These are phyloP conservation scores for Torrubiellomyces zombiae DNA, from an alignment of 2,329 filamentous ascomycete species.

Conservation along the genomic window DNA sequence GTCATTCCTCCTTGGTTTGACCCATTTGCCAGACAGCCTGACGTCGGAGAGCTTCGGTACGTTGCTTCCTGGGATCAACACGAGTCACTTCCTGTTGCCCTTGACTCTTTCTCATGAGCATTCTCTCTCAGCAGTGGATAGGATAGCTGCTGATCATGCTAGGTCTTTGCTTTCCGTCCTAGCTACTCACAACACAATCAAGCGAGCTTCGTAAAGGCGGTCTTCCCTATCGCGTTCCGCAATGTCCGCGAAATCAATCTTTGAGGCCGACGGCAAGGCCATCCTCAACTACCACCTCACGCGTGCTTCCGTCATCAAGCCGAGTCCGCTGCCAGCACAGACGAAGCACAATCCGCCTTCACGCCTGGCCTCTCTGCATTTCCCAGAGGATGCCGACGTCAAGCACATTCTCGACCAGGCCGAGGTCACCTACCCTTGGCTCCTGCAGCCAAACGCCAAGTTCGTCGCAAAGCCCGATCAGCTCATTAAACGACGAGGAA, in stretches of 20 bases:
- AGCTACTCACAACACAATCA: constrained; percentile 2
- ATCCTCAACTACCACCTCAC: constrained; percentile 99
- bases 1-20: too few species aligned
- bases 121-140: too few species aligned
- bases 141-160: too few species aligned
- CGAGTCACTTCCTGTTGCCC: too few species aligned
- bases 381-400: constrained; percentile 74
- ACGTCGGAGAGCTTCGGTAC: too few species aligned
- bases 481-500: constrained; percentile 98
- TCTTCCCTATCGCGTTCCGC: constrained; percentile 16
- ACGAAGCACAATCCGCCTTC: constrained; percentile 83
- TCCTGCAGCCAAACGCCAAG: constrained; percentile 66
- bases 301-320: constrained; percentile 92
- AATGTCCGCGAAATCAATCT: constrained; percentile 69
- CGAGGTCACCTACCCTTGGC: constrained; percentile 92
- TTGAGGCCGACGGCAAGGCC: constrained; percentile 99
- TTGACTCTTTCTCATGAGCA: too few species aligned
- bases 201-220: too few species aligned
- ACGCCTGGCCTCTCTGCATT: constrained; percentile 82
- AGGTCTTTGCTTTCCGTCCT: too few species aligned
- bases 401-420: constrained; percentile 82
- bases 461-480: constrained; percentile 99
- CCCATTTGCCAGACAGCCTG: too few species aligned
- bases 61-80: too few species aligned
- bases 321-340: constrained; percentile 71